Conservation (phyloP, 2,329 filamentous ascomycete species). For the Verticillium dahliae region DNA sequence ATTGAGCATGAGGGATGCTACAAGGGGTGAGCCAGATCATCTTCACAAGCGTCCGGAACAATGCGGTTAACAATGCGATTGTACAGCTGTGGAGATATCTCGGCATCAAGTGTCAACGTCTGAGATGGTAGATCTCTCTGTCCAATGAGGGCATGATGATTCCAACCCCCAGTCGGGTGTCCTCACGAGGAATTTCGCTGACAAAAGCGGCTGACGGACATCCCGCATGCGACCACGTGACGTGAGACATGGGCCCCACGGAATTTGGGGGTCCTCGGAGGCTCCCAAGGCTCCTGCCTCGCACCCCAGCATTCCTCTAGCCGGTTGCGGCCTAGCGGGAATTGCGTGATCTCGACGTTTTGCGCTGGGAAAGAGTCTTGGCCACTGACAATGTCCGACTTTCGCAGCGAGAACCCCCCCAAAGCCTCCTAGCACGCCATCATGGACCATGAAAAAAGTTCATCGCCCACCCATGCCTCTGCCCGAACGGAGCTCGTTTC, state of each 20-base stretch:
- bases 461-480: background rate
- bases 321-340: background rate
- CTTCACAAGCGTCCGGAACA: too few species aligned
- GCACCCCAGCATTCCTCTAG: background rate
- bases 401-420: background rate
- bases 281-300: background rate
- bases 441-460: background rate
- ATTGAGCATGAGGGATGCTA: too few species aligned
- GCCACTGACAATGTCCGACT: background rate
- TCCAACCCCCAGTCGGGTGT: background rate
- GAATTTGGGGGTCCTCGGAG: background rate
- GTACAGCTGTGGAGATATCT: background rate
- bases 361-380: background rate
- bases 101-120: background rate
- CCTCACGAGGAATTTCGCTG: background rate
- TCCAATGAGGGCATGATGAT: background rate
- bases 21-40: too few species aligned
- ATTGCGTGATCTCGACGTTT: conserved; percentile 4
- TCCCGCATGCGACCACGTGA: conserved; percentile 2
- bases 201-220: background rate
- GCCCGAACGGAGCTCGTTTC: background rate
- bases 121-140: background rate
- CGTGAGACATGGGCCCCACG: background rate
- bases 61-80: too few species aligned
- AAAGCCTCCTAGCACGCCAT: conserved; percentile 1